phyloP scores from a whole-genome alignment of 2,329 filamentous ascomycete species.

The Fusarium gaditjirri region DNA sequence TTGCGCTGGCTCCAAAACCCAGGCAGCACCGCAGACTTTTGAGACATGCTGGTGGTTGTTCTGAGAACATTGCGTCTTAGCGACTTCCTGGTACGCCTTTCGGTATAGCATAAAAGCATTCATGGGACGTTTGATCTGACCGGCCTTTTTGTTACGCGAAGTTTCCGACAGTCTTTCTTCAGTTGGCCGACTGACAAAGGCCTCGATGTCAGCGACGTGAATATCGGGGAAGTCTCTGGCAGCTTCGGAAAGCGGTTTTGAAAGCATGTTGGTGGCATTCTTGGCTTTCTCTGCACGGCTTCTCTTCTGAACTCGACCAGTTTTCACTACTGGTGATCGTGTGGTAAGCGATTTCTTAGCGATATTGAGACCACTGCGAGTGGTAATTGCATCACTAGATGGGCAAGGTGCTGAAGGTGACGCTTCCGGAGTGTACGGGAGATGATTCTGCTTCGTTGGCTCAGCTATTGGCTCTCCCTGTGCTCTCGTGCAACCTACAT shows the following conservation, averaged over 20 bases:
- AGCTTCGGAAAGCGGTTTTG: constrained; percentile 75
- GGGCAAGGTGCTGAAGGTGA: constrained; percentile 57
- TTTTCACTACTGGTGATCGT: constrained; percentile 29
- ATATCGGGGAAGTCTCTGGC: constrained; percentile 71
- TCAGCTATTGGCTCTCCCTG: neutral
- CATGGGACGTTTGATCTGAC: constrained; percentile 90
- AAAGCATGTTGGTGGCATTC: constrained; percentile 61
- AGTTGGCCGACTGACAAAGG: constrained; percentile 77
- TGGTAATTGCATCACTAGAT: constrained; percentile 46
- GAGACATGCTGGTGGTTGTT: constrained; percentile 97
- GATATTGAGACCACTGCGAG: constrained; percentile 51
- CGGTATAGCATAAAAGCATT: constrained; percentile 99
- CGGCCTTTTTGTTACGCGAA: constrained; percentile 70
- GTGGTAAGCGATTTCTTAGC: constrained; percentile 34
- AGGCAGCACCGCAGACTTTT: constrained; percentile 84
- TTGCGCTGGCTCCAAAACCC: constrained; percentile 81
- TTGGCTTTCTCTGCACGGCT: constrained; percentile 47
- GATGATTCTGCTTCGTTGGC: constrained; percentile 23
- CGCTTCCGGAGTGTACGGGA: constrained; percentile 57
- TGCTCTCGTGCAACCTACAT: constrained; percentile 20
- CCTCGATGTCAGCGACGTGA: constrained; percentile 79
- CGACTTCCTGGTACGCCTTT: constrained; percentile 88
- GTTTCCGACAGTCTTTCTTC: constrained; percentile 76
- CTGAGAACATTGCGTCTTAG: constrained; percentile 81
- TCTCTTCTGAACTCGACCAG: constrained; percentile 40